phyloP scores from a whole-genome alignment of 768 basidiomycete species.

The Dioszegia aurantiaca region DNA sequence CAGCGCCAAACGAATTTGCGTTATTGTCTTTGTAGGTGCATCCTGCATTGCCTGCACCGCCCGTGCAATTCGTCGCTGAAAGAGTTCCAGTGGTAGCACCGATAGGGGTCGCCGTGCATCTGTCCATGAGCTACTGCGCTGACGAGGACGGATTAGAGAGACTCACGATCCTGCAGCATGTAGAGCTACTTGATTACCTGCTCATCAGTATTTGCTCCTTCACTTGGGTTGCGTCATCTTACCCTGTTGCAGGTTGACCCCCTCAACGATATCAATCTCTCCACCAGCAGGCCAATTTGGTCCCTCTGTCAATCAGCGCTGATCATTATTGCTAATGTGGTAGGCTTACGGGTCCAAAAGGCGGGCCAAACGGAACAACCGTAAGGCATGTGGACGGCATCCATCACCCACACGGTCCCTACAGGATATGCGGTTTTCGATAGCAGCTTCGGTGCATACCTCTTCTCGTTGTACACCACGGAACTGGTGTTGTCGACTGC shows the following conservation, averaged over 20 bases:
- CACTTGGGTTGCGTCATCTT: background rate
- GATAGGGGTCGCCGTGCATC: conserved; percentile 20
- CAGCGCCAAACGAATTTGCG: conserved; percentile 63
- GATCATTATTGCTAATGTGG: no score
- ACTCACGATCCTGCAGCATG: conserved; percentile 61
- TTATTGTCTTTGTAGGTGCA: conserved; percentile 64
- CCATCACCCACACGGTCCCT: conserved; percentile 50
- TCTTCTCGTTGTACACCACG: conserved; percentile 50
- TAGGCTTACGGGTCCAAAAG: conserved; percentile 41
- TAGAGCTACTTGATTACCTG: conserved; percentile 67
- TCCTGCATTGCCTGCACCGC: conserved; percentile 58
- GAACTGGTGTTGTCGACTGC: conserved; percentile 44
- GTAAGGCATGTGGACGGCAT: conserved; percentile 55
- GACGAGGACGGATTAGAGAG: conserved; percentile 27
- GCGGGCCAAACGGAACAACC: conserved; percentile 59
- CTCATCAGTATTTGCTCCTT: conserved; percentile 14
- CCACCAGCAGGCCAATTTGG: conserved; percentile 36
- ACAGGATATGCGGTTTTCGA: conserved; percentile 44
- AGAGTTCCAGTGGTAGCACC: conserved; percentile 29
- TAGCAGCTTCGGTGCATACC: conserved; percentile 47
- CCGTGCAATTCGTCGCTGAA: conserved; percentile 55
- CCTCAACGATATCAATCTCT: conserved; percentile 79
- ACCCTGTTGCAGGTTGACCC: conserved; percentile 62
- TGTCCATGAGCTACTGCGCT: conserved; percentile 60
- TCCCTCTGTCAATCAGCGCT: conserved; percentile 31